phyloP scores from a whole-genome alignment of 2,329 filamentous ascomycete species.

The Boeremia exigua region DNA sequence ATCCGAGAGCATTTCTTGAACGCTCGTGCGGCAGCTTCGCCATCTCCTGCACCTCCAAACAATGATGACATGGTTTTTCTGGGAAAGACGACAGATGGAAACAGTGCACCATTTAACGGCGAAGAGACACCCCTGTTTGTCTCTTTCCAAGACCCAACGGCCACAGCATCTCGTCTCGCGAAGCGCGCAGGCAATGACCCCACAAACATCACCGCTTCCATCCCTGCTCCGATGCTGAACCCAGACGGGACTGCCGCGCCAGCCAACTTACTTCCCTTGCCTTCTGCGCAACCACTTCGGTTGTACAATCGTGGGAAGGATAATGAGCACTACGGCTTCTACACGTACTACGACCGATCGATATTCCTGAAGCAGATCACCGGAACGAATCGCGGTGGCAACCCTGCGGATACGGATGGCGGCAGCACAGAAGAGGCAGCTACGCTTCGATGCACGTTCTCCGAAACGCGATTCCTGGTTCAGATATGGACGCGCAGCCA shows the following conservation, averaged over 20 bases:
- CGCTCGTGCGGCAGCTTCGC: slow-evolving; percentile 43
- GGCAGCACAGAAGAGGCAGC: slow-evolving; percentile 57
- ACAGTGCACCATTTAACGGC: slow-evolving; percentile 74
- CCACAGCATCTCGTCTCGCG: slow-evolving; percentile 34
- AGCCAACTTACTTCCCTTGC: slow-evolving; percentile 73
- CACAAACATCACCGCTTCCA: slow-evolving; percentile 57
- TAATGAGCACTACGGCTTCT: slow-evolving; percentile 92
- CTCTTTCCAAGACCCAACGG: slow-evolving; percentile 63
- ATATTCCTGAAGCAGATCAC: slow-evolving; percentile 77
- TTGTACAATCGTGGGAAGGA: slow-evolving; percentile 82
- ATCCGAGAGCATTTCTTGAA: slow-evolving; percentile 39
- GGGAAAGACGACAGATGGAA: slow-evolving; percentile 82
- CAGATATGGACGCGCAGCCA: slow-evolving; percentile 66
- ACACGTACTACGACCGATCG: slow-evolving; percentile 86
- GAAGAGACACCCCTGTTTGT: slow-evolving; percentile 91
- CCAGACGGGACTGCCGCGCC: slow-evolving; percentile 74
- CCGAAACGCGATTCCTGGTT: slow-evolving; percentile 66
- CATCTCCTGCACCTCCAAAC: slow-evolving; percentile 65
- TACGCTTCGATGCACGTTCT: slow-evolving; percentile 62
- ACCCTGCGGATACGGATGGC: slow-evolving; percentile 57
- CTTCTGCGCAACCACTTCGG: slow-evolving; percentile 75
- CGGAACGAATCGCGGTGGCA: slow-evolving; percentile 48
- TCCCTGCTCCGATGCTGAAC: slow-evolving; percentile 69
- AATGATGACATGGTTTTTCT: slow-evolving; percentile 78
- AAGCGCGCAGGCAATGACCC: slow-evolving; percentile 45